phyloP scores from a whole-genome alignment of 129 eudicot species.

The Mikania micrantha region DNA sequence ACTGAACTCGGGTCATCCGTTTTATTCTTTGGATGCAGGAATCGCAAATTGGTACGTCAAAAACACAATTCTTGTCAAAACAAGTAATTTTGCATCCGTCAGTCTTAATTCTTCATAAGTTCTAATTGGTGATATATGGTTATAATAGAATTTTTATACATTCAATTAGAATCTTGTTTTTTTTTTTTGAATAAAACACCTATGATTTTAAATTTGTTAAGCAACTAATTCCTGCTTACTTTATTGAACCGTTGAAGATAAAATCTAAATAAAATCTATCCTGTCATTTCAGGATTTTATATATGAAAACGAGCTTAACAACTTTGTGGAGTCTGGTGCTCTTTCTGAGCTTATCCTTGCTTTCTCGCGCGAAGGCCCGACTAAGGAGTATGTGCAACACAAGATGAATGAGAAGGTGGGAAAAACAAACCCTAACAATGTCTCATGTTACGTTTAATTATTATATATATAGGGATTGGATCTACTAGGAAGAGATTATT shows the following conservation, averaged over 20 bases:
- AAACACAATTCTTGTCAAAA: not conserved
- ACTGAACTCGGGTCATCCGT: constrained; percentile 73
- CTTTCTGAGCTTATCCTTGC: constrained; percentile 88
- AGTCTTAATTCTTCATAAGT: not conserved
- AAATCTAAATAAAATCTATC: not conserved
- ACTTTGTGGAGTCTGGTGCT: constrained; percentile 72
- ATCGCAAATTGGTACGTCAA: constrained; percentile 67
- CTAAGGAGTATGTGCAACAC: constrained; percentile 97
- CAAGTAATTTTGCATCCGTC: not conserved
- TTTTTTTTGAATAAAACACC: no score
- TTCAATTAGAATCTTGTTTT: no score
- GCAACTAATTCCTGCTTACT: not conserved
- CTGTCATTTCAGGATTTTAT: constrained; percentile 58
- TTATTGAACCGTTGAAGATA: not conserved
- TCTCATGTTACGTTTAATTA: not conserved
- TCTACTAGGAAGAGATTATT: no score
- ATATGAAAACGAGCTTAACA: constrained; percentile 70
- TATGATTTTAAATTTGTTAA: no score
- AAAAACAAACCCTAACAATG: not conserved
- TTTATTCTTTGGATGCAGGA: constrained; percentile 92
- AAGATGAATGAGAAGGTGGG: constrained; percentile 78
- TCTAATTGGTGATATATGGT: not conserved
- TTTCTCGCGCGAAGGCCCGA: constrained; percentile 89
- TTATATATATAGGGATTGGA: not conserved
- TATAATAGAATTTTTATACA: no score